Evolutionary conservation across 2,329 filamentous ascomycete genomes (phyloP).

Genomic region (Aaosphaeria pasadenensis): DNA sequence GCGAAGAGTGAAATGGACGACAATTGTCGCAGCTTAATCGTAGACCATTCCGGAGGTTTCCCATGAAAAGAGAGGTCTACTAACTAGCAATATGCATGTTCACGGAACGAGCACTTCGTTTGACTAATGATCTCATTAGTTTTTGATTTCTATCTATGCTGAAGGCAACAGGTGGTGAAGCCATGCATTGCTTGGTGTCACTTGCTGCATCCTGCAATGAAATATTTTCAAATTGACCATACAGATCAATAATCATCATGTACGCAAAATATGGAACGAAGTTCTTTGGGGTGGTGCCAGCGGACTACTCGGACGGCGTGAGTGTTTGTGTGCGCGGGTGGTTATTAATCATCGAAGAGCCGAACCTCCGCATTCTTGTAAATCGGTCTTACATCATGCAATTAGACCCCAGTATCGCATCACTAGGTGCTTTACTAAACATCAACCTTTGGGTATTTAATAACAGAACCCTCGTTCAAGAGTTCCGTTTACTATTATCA

Average conservation of each 20-base stretch:
- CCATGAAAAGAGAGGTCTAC: conserved; percentile 77
- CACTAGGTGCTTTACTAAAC: conserved; percentile 22
- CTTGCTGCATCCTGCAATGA: too few species aligned
- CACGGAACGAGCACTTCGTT: too few species aligned
- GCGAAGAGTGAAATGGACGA: conserved; percentile 71
- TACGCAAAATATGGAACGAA: too few species aligned
- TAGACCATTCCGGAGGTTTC: conserved; percentile 69
- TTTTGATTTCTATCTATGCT: too few species aligned
- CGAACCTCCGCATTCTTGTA: conserved; percentile 17
- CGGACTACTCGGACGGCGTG: too few species aligned
- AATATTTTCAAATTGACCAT: too few species aligned
- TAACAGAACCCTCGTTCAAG: conserved; percentile 4
- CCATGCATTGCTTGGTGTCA: too few species aligned
- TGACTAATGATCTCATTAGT: too few species aligned
- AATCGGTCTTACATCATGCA: conserved; percentile 8
- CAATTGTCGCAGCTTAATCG: conserved; percentile 64
- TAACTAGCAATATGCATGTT: conserved; percentile 67
- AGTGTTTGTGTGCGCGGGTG: too few species aligned
- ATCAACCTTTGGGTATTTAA: conserved; percentile 5
- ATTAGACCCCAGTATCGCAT: conserved; percentile 18
- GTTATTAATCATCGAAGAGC: neutral
- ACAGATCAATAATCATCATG: too few species aligned
- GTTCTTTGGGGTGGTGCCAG: too few species aligned
- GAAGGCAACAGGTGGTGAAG: too few species aligned
- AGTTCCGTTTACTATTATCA: neutral